These are phyloP conservation scores for Paralagenidium karlingii DNA, from an alignment of 352 stramenopile genomes.

Conservation along the genomic window DNA sequence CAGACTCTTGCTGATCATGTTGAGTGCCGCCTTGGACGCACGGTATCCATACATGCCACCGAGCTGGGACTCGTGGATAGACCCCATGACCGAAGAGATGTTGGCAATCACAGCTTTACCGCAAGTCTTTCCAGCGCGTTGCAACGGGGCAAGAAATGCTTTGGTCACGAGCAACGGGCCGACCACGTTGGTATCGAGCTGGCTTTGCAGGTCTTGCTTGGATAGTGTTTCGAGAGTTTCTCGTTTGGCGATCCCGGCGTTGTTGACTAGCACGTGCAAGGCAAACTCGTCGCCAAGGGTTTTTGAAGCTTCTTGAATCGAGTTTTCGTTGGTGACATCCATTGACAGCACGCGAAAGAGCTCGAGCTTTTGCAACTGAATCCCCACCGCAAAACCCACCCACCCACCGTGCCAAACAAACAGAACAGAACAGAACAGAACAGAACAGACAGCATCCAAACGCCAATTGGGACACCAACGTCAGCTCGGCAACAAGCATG, in stretches of 20 bases:
- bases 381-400: too few species aligned
- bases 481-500: not conserved
- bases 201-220: constrained; percentile 8
- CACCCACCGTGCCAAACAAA: constrained; percentile 1
- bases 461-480: too few species aligned
- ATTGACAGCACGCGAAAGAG: constrained; percentile 11
- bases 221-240: constrained; percentile 2
- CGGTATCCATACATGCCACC: constrained; percentile 22
- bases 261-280: constrained; percentile 30
- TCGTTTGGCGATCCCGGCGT: constrained; percentile 9
- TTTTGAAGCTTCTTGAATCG: constrained; percentile 5
- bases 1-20: constrained; percentile 15
- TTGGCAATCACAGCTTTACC: constrained; percentile 13
- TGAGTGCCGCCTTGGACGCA: constrained; percentile 28
- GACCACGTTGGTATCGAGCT: constrained; percentile 26
- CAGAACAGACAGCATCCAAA: too few species aligned
- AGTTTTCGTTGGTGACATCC: constrained; percentile 10
- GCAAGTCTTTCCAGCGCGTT: not conserved
- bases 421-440: not conserved
- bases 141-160: constrained; percentile 11
- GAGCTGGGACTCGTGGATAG: too few species aligned
- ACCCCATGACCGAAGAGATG: constrained; percentile 10
- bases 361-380: constrained; percentile 6
- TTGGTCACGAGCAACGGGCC: constrained; percentile 17
- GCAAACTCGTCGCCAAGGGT: constrained; percentile 6